Conservation (phyloP, 164 flowering plant species). For the Euptelea pleiosperma region DNA sequence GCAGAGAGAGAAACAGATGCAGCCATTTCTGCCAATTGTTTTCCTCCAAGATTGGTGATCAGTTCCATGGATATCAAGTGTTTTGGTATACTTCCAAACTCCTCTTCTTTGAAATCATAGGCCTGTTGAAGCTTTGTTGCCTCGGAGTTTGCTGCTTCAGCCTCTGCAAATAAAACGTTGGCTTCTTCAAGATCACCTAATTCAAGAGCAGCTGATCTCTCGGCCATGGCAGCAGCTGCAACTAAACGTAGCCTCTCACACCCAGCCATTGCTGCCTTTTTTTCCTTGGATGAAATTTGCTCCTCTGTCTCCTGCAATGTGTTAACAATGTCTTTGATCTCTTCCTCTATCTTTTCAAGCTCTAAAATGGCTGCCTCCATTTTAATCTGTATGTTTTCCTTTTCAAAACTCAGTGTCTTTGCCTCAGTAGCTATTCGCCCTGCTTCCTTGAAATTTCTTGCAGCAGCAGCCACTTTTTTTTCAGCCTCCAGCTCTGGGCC, state of each 20-base stretch:
- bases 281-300: slow-evolving; percentile 51
- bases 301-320: slow-evolving; percentile 51
- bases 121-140: slow-evolving; percentile 48
- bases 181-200: slow-evolving; percentile 76
- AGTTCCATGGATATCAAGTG: slow-evolving; percentile 58
- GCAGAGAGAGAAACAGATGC: slow-evolving; percentile 29
- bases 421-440: slow-evolving; percentile 74
- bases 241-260: slow-evolving; percentile 52
- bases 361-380: slow-evolving; percentile 38
- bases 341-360: slow-evolving; percentile 49
- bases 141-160: slow-evolving; percentile 58
- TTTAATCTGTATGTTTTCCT: slow-evolving; percentile 45
- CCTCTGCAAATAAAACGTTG: slow-evolving; percentile 52
- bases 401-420: slow-evolving; percentile 53
- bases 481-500: slow-evolving; percentile 77
- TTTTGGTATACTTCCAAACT: slow-evolving; percentile 34
- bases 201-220: slow-evolving; percentile 65
- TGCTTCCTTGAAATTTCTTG: slow-evolving; percentile 88
- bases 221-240: slow-evolving; percentile 58
- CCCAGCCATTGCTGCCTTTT: slow-evolving; percentile 56
- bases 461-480: slow-evolving; percentile 77
- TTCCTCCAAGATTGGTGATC: slow-evolving; percentile 47
- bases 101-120: slow-evolving; percentile 41
- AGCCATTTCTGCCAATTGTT: slow-evolving; percentile 51
- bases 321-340: slow-evolving; percentile 38